Evolutionary conservation across 176 grass and related monocot genomes (phyloP).

Genomic region (Rhynchospora pubera): DNA sequence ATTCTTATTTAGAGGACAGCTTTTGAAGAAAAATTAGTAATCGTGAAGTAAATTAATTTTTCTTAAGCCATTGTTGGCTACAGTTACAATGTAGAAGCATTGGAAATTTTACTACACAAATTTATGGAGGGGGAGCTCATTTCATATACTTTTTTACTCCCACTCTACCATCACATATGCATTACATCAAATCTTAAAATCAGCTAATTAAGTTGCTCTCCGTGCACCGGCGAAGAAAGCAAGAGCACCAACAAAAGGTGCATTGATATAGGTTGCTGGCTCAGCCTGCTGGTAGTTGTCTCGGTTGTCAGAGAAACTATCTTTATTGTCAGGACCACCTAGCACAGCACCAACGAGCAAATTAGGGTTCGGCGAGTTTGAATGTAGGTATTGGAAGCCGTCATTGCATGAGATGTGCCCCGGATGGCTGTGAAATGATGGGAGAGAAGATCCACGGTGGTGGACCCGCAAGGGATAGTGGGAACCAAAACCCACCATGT

Average conservation of each 20-base stretch:
- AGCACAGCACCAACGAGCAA: constrained; percentile 59
- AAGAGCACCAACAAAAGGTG: constrained; percentile 70
- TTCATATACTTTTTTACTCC: constrained; percentile 22
- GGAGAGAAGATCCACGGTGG: constrained; percentile 74
- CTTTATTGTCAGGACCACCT: constrained; percentile 43
- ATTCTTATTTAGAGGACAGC: neutral
- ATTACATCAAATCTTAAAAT: neutral
- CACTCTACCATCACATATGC: constrained; percentile 37
- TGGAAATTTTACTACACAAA: neutral
- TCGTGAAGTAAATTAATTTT: neutral
- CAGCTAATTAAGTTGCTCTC: neutral
- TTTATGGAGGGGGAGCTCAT: constrained; percentile 45
- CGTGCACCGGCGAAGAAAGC: constrained; percentile 59
- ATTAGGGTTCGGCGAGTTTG: constrained; percentile 47
- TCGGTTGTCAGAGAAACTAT: constrained; percentile 63
- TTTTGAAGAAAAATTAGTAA: neutral
- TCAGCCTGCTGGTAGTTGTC: constrained; percentile 68
- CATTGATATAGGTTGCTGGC: constrained; percentile 88
- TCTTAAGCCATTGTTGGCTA: neutral
- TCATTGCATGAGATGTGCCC: constrained; percentile 39
- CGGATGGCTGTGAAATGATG: constrained; percentile 40
- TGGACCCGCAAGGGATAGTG: constrained; percentile 38
- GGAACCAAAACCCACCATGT: constrained; percentile 73
- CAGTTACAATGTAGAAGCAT: neutral
- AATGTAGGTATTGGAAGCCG: constrained; percentile 70